phyloP scores from a whole-genome alignment of 345 rosid genomes.

The Toxicodendron radicans region DNA sequence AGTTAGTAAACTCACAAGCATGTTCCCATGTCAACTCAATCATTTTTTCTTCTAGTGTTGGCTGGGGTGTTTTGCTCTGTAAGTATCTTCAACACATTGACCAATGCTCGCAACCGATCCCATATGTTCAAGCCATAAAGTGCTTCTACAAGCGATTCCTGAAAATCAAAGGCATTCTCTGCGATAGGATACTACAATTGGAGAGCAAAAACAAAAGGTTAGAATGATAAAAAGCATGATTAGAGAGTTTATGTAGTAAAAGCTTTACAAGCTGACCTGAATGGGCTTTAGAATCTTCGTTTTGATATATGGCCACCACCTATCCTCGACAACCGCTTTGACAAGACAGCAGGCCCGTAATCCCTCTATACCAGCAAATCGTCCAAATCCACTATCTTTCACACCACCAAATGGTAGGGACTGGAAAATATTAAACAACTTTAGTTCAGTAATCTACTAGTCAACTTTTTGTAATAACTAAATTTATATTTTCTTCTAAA shows the following conservation, averaged over 20 bases:
- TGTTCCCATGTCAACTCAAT: constrained; percentile 29
- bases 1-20: background rate
- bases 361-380: constrained; percentile 96
- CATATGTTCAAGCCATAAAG: constrained; percentile 88
- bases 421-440: constrained; percentile 39
- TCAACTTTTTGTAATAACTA: no score
- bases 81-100: constrained; percentile 67
- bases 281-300: constrained; percentile 92
- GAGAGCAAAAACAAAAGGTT: constrained; percentile 2
- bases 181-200: constrained; percentile 73
- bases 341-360: constrained; percentile 93
- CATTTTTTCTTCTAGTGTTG: constrained; percentile 41
- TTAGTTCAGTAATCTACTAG: background rate
- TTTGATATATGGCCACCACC: constrained; percentile 93
- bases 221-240: background rate
- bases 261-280: constrained; percentile 48
- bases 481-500: no score
- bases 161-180: constrained; percentile 85
- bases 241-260: background rate
- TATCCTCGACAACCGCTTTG: constrained; percentile 92
- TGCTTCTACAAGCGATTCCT: constrained; percentile 75
- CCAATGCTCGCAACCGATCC: constrained; percentile 79
- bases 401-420: constrained; percentile 97
- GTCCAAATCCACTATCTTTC: constrained; percentile 93
- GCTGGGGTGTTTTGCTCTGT: constrained; percentile 56